Evolutionary conservation across 2,329 filamentous ascomycete genomes (phyloP).

Genomic region (Xylariaceae sp.): DNA sequence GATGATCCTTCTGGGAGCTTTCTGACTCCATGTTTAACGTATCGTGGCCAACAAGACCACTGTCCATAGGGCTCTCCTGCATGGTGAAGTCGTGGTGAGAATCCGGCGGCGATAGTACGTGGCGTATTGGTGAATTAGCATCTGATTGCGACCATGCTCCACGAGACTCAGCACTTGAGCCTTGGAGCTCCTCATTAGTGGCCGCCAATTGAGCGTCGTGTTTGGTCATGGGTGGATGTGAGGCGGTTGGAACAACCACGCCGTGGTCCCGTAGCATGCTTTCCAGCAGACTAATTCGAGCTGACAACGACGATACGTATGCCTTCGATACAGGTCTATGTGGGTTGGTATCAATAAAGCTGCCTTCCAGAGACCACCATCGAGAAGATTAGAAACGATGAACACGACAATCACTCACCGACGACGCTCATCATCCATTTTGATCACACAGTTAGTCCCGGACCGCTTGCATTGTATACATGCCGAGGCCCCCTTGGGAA

Average conservation of each 20-base stretch:
- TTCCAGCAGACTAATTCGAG: slow-evolving; percentile 20
- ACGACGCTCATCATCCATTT: slow-evolving; percentile 22
- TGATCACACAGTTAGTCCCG: slow-evolving; percentile 21
- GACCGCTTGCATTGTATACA: slow-evolving; percentile 21
- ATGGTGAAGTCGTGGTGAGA: slow-evolving; percentile 18
- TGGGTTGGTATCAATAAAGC: slow-evolving; percentile 1
- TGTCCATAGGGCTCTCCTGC: slow-evolving; percentile 12
- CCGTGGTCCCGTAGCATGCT: slow-evolving; percentile 17
- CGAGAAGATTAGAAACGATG: neutral
- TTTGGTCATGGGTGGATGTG: slow-evolving; percentile 18
- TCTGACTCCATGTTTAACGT: neutral
- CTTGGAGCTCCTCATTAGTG: slow-evolving; percentile 12
- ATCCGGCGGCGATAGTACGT: slow-evolving; percentile 18
- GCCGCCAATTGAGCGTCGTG: slow-evolving; percentile 11
- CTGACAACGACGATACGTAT: slow-evolving; percentile 20
- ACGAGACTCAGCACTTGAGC: neutral
- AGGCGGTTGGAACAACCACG: slow-evolving; percentile 13
- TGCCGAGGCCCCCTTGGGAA: slow-evolving; percentile 16
- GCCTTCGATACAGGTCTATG: slow-evolving; percentile 20
- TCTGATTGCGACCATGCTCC: slow-evolving; percentile 11
- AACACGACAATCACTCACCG: slow-evolving; percentile 12
- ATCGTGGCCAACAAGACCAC: slow-evolving; percentile 1
- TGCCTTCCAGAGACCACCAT: neutral
- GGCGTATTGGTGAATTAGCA: slow-evolving; percentile 6
- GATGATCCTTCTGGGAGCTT: neutral